phyloP scores from a whole-genome alignment of 306 rosid genomes.

The barrel medic (Medicago truncatula) region MtrunA17r5.0-ANR NC_053045.1:4444001-4444500 shows the following conservation, averaged over 20 bases:
- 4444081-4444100: slow-evolving; percentile 94
- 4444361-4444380: background rate
- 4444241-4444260: slow-evolving; percentile 93
- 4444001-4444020: slow-evolving; percentile 90
- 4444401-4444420: too few relatives aligned
- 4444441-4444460: too few relatives aligned
- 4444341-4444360: background rate
- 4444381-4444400: too few relatives aligned
- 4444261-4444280: slow-evolving; percentile 59
- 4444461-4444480: too few relatives aligned
- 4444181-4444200: slow-evolving; percentile 88
- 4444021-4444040: slow-evolving; percentile 65
- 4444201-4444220: slow-evolving; percentile 72
- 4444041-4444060: slow-evolving; percentile 75
- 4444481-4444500: too few relatives aligned
- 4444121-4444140: slow-evolving; percentile 87
- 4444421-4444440: too few relatives aligned
- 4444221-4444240: slow-evolving; percentile 82
- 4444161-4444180: slow-evolving; percentile 97
- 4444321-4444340: background rate
- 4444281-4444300: slow-evolving; percentile 18
- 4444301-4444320: background rate
- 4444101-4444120: slow-evolving; percentile 86
- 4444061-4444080: slow-evolving; percentile 83
- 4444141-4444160: slow-evolving; percentile 89